Percentiles rank a stretch among this genome's conserved stretches.
phyloP scores from a whole-genome alignment of 192 early-diverging fungal species.

The Umbelopsis isabellina region DNA sequence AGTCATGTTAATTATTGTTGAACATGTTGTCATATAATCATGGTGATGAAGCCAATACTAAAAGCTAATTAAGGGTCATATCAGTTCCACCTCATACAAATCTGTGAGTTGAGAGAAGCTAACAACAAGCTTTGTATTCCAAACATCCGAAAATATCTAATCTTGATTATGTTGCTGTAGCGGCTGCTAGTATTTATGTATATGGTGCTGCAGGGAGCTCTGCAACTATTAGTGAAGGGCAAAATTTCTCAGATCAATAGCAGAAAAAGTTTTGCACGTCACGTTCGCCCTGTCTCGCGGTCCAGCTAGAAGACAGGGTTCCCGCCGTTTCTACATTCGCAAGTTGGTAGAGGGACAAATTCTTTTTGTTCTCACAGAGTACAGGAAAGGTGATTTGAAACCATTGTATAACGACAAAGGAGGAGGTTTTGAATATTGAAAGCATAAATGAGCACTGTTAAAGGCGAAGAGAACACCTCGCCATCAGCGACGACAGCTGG shows the following conservation, averaged over 20 bases:
- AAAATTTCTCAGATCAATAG: too few species aligned
- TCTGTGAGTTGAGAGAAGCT: too few species aligned
- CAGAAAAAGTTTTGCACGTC: conserved; percentile 14
- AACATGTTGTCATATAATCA: too few species aligned
- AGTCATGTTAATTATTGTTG: too few species aligned
- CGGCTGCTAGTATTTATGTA: too few species aligned
- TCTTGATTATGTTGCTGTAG: too few species aligned
- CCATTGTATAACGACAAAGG: neutral
- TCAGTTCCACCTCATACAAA: too few species aligned
- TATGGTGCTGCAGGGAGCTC: neutral
- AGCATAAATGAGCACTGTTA: neutral
- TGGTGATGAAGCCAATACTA: too few species aligned
- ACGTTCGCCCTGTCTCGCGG: neutral
- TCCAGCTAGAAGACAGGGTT: neutral
- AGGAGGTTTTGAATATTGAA: neutral
- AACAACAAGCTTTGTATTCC: too few species aligned
- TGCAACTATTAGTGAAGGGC: neutral
- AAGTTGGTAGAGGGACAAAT: neutral
- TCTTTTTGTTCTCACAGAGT: neutral
- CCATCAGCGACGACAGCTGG: neutral
- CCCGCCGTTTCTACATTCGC: neutral
- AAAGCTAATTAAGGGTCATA: too few species aligned
- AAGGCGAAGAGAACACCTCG: conserved; percentile 7
- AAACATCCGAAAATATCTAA: too few species aligned
- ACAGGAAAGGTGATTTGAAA: neutral